A percentile compares a stretch with the other conserved stretches of the same genome.
phyloP scores from a whole-genome alignment of 139 green algal species.

The Chlamydomonas asymmetrica region DNA sequence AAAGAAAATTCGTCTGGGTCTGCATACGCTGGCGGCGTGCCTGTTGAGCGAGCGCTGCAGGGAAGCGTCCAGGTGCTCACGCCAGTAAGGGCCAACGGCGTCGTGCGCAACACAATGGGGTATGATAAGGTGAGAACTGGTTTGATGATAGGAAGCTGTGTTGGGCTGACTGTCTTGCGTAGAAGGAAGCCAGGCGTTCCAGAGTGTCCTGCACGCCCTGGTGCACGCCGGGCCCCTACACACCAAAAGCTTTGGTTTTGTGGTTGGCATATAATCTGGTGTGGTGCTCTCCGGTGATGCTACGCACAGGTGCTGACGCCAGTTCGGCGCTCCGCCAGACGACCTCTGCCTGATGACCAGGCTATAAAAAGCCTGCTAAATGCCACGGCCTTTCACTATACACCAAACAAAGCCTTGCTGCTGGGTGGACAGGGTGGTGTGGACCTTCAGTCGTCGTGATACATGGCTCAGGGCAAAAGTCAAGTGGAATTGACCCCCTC shows the following conservation, averaged over 20 bases:
- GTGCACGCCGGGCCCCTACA: neutral
- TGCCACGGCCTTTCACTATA: neutral
- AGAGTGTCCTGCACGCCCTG: neutral
- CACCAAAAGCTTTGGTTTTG: neutral
- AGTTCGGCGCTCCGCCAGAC: slow-evolving; percentile 13
- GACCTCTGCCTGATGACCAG: too few relatives aligned
- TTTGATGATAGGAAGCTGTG: neutral
- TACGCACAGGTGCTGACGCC: slow-evolving; percentile 9
- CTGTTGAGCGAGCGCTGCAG: too few relatives aligned
- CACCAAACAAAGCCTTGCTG: neutral
- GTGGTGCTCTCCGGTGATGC: neutral
- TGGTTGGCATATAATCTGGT: neutral
- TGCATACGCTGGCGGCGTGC: too few relatives aligned
- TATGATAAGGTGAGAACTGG: neutral
- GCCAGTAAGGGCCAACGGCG: neutral
- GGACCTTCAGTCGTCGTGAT: too few relatives aligned
- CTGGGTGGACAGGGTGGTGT: neutral
- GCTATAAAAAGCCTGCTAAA: too few relatives aligned
- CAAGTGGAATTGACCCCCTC: neutral
- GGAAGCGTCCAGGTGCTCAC: neutral
- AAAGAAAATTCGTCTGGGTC: too few relatives aligned
- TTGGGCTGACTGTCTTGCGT: neutral
- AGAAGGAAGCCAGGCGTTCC: neutral
- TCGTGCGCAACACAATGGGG: neutral
- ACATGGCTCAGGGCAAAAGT: neutral